phyloP scores from a whole-genome alignment of 306 rosid species.

The Prunus kanzakura region DNA sequence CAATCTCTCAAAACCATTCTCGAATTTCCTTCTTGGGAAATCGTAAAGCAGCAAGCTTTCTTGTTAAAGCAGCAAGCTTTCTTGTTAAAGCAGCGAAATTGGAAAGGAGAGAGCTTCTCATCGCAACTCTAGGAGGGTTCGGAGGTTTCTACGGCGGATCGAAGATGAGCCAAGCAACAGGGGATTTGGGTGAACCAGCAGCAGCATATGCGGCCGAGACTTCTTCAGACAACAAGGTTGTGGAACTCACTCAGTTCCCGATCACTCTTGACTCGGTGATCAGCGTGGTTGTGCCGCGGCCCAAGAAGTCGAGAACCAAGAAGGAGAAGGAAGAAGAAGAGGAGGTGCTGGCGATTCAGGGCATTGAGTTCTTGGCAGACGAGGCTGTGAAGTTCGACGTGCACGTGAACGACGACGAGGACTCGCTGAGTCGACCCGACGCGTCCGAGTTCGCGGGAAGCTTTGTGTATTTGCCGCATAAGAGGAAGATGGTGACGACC shows the following conservation, averaged over 20 bases:
- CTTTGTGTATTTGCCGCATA: slow-evolving; percentile 17
- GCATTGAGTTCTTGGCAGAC: slow-evolving; percentile 7
- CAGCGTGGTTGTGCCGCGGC: slow-evolving; percentile 6
- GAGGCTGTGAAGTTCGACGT: slow-evolving; percentile 23
- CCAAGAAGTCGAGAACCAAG: slow-evolving; percentile 33
- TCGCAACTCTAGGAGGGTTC: background rate
- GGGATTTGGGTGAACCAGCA: background rate
- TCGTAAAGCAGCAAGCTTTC: background rate
- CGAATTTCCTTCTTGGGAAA: background rate
- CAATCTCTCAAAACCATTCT: background rate
- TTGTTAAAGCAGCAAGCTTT: background rate
- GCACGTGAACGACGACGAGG: slow-evolving; percentile 23
- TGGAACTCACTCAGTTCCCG: slow-evolving; percentile 12
- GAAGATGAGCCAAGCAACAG: slow-evolving; percentile 10
- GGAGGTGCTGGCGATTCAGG: slow-evolving; percentile 52
- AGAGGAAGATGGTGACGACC: background rate
- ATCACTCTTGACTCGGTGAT: slow-evolving; percentile 12
- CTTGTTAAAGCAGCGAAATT: background rate
- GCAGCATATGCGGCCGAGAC: background rate
- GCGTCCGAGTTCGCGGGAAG: slow-evolving; percentile 22
- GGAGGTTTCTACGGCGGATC: background rate
- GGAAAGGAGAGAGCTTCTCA: background rate
- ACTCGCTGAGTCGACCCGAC: slow-evolving; percentile 8
- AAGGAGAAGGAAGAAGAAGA: slow-evolving; percentile 48
- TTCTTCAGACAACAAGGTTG: background rate